Evolutionary conservation across 192 early-diverging fungal genomes (phyloP).

Genomic region (Backusella sp.): DNA sequence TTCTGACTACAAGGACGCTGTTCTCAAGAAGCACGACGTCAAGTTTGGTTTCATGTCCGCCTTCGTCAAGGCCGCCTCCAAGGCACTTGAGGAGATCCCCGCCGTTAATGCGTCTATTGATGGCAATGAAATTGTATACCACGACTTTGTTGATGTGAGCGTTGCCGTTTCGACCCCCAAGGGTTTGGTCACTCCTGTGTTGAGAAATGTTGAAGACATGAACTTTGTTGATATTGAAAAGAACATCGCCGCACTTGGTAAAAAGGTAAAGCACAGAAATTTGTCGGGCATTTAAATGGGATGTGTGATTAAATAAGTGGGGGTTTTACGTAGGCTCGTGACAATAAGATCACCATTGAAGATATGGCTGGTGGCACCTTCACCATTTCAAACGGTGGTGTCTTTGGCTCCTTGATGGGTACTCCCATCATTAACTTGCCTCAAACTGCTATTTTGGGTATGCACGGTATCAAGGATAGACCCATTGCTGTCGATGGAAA

Average conservation of each 20-base stretch:
- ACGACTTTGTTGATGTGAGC: slow-evolving; percentile 93
- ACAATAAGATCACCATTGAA: slow-evolving; percentile 96
- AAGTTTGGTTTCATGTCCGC: slow-evolving; percentile 99
- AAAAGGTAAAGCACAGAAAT: slow-evolving; percentile 52
- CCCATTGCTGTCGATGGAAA: slow-evolving; percentile 90
- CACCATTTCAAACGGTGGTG: slow-evolving; percentile 99
- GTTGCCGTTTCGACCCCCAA: slow-evolving; percentile 99
- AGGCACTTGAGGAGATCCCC: slow-evolving; percentile 87
- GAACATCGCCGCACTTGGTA: slow-evolving; percentile 83
- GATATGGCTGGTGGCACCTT: slow-evolving; percentile 98
- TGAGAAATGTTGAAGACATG: slow-evolving; percentile 88
- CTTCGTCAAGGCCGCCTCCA: slow-evolving; percentile 89
- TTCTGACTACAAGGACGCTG: slow-evolving; percentile 90
- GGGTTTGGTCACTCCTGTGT: slow-evolving; percentile 95
- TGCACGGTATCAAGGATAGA: slow-evolving; percentile 98
- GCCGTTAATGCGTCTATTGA: slow-evolving; percentile 95
- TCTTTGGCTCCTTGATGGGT: slow-evolving; percentile 95
- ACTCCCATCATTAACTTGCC: slow-evolving; percentile 99
- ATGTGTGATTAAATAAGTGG: background rate
- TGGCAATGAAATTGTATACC: slow-evolving; percentile 88
- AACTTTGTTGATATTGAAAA: slow-evolving; percentile 90
- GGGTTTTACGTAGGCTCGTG: slow-evolving; percentile 69
- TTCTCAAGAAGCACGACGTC: slow-evolving; percentile 91
- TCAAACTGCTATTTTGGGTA: slow-evolving; percentile 96
- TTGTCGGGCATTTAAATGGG: background rate